A percentile compares a stretch with the other conserved stretches of the same genome.
Evolutionary conservation across 768 basidiomycete genomes (phyloP).

Genomic region (Termitomyces sp.): DNA sequence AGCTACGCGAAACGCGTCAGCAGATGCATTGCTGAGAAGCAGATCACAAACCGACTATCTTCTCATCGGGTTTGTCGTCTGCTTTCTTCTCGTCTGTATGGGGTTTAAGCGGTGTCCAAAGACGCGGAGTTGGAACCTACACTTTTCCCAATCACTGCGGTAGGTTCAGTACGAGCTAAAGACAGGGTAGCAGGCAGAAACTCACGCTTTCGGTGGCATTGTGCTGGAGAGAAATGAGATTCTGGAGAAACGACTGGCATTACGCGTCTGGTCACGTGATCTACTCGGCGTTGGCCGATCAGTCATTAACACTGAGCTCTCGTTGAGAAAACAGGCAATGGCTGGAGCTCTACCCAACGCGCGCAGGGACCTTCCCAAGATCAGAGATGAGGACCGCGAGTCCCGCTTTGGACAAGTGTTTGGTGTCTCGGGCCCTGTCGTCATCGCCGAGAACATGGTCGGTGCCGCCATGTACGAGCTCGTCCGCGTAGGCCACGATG

Average conservation of each 20-base stretch:
- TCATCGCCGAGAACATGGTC: conserved; percentile 93
- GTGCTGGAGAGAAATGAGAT: conserved; percentile 21
- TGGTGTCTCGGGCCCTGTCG: conserved; percentile 98
- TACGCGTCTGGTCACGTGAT: conserved; percentile 31
- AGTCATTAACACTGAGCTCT: neutral
- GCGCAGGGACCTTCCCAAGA: conserved; percentile 80
- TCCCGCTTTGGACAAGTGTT: conserved; percentile 83
- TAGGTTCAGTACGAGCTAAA: conserved; percentile 10
- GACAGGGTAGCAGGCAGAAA: conserved; percentile 12
- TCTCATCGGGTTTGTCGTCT: conserved; percentile 88
- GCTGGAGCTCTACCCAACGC: conserved; percentile 93
- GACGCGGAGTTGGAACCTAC: conserved; percentile 36
- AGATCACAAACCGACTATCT: conserved; percentile 69
- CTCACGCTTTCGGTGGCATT: conserved; percentile 97
- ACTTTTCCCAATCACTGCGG: conserved; percentile 96
- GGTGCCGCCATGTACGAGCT: conserved; percentile 98
- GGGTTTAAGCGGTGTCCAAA: conserved; percentile 1
- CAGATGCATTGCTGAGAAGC: neutral
- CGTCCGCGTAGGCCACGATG: conserved; percentile 97
- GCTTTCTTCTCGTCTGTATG: conserved; percentile 73
- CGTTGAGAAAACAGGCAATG: conserved; percentile 38
- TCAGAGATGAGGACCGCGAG: conserved; percentile 88
- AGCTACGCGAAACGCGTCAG: conserved; percentile 40
- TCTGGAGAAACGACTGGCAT: conserved; percentile 15
- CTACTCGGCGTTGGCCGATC: conserved; percentile 15